These are phyloP conservation scores for Boletellus emodensis DNA, from an alignment of 768 basidiomycete genomes.

Conservation along the genomic window DNA sequence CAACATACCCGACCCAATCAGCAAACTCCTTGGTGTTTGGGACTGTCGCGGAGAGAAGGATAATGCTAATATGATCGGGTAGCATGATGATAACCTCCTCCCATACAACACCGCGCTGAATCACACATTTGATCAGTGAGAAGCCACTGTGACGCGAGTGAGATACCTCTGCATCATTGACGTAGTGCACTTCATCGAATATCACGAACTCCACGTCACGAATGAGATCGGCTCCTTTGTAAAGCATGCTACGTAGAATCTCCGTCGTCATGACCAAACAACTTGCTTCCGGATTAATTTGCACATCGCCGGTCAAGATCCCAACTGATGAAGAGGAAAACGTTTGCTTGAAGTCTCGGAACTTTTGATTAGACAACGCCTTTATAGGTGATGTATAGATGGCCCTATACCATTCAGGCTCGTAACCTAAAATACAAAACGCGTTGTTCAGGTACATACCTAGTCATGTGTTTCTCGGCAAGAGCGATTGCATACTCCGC, in stretches of 20 bases:
- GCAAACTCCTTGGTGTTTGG: constrained; percentile 98
- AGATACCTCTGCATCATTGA: constrained; percentile 93
- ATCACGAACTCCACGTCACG: constrained; percentile 99
- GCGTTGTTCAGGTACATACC: constrained; percentile 43
- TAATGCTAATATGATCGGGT: constrained; percentile 97
- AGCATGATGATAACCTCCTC: constrained; percentile 99
- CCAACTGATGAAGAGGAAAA: constrained; percentile 91
- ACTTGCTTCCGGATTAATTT: constrained; percentile 96
- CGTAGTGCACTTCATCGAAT: constrained; percentile 99
- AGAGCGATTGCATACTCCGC: constrained; percentile 98
- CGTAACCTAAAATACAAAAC: constrained; percentile 11
- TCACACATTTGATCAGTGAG: constrained; percentile 13
- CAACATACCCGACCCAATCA: constrained; percentile 93
- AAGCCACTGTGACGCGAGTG: constrained; percentile 1
- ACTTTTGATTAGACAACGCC: constrained; percentile 97
- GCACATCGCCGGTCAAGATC: constrained; percentile 97
- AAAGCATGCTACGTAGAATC: constrained; percentile 96
- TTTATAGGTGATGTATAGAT: constrained; percentile 99
- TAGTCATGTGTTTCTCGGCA: constrained; percentile 98
- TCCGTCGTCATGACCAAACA: constrained; percentile 99
- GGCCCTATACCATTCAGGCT: constrained; percentile 49
- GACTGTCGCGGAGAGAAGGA: constrained; percentile 93
- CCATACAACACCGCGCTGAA: constrained; percentile 96
- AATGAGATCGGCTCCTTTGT: constrained; percentile 97
- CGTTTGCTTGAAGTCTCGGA: constrained; percentile 96